Base-by-base conservation (phyloP, 2,329 filamentous ascomycete genomes). In the Aspergillus chevalieri region DNA sequence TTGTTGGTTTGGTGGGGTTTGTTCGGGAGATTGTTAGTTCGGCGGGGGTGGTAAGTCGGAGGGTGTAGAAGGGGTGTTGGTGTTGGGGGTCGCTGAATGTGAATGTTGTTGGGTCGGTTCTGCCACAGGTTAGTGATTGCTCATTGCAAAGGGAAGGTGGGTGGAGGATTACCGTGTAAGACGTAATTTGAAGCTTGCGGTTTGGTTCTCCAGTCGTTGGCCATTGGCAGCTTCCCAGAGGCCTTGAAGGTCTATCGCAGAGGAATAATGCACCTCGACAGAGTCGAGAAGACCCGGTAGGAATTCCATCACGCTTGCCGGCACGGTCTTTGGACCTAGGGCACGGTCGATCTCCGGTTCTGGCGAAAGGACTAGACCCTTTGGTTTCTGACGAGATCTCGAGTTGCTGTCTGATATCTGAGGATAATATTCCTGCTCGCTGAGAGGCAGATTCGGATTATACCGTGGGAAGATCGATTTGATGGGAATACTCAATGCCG, bases 181-280 rank as follows among this genome's bases (percentile, higher is more conserved):
- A 28, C 65, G 67, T 22, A 76, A 54, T 46, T 71, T 68, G 50
- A 74, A 72, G 6, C 55, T 62, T 6, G 58, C 65, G 15, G 64
- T 57, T 3, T 64, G 48, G 24, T 60, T 56, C 46, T 64, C 58
- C 3, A 64, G 60, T 24, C 66, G 57, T 51, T 73, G 72, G 1
- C 73, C 74, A 60, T 75, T 75, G 38, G 73, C 67, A 36, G 67
- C 66, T 39, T 74, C 71, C 73, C 74, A 76, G 24, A 76, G 53
- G 30, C 61, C 62, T 42, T 63, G 62, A 8, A 76, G 59, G 36
- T 74, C 70, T 43, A 66, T 62, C 9, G 60, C 52, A 6, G 70
- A 65, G 4, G 73, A 72, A 46, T 71, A 70, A n/a, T 57, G 61
- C 2, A 63, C 52, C 34, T 63, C 64, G 10, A 61, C 59, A n/a